Evolutionary conservation across 768 basidiomycete species (phyloP).

Genomic region (Pulveroboletus sp.): DNA sequence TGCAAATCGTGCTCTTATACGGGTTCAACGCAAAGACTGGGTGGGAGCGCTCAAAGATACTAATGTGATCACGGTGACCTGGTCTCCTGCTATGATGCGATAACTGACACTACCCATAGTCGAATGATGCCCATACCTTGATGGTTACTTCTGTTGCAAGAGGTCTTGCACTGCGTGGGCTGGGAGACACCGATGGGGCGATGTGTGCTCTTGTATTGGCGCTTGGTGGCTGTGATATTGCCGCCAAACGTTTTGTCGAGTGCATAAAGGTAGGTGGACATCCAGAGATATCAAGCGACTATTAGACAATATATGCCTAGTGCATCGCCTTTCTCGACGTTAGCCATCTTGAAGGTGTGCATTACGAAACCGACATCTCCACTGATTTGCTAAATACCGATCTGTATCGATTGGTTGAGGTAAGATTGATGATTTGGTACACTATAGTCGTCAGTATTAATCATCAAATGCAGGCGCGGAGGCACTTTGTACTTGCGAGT

Average conservation of each 20-base stretch:
- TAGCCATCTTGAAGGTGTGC: neutral
- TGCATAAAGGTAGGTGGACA: slow-evolving; percentile 4
- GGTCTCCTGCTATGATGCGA: neutral
- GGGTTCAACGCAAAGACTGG: slow-evolving; percentile 2
- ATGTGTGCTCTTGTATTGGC: neutral
- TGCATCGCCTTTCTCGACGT: slow-evolving; percentile 4
- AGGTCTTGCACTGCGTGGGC: neutral
- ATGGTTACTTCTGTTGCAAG: slow-evolving; percentile 5
- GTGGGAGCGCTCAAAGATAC: slow-evolving; percentile 7
- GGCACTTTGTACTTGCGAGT: neutral
- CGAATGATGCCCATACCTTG: neutral
- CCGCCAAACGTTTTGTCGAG: slow-evolving; percentile 1
- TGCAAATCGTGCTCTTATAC: slow-evolving; percentile 18
- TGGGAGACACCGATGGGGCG: neutral
- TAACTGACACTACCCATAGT: slow-evolving; percentile 1
- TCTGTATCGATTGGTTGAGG: neutral
- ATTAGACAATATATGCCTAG: neutral
- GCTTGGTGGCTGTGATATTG: neutral
- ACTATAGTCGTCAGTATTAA: neutral
- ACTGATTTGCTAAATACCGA: neutral
- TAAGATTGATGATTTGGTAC: neutral
- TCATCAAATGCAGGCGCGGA: slow-evolving; percentile 1
- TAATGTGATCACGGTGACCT: neutral
- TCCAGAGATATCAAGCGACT: neutral
- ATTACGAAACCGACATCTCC: neutral